Conservation (phyloP, 2,329 filamentous ascomycete genomes). For the Amesomyces nigricolor region DNA sequence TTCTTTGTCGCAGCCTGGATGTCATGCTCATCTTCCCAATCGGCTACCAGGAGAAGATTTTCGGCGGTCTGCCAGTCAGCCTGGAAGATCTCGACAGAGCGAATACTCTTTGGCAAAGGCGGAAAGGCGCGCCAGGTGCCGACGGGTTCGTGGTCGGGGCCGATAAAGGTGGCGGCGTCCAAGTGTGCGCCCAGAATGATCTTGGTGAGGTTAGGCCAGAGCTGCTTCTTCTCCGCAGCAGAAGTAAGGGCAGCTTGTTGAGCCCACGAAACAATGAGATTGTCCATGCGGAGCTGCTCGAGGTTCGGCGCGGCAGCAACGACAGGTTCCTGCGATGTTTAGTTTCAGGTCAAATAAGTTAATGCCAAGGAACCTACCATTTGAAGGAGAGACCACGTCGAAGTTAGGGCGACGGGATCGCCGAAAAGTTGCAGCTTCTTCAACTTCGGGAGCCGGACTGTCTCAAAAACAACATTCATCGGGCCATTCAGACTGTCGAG, state of each 20-base stretch:
- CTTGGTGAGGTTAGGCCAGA: slow-evolving; percentile 14
- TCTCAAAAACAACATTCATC: background rate
- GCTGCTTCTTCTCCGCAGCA: background rate
- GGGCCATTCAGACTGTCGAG: background rate
- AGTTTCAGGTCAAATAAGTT: background rate
- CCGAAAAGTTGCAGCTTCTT: slow-evolving; percentile 3
- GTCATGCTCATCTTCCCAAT: background rate
- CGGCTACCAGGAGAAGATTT: slow-evolving; percentile 11
- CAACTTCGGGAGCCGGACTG: slow-evolving; percentile 1
- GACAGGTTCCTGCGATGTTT: slow-evolving; percentile 5
- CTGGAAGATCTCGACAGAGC: slow-evolving; percentile 15
- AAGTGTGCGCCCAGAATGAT: slow-evolving; percentile 12
- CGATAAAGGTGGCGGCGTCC: background rate
- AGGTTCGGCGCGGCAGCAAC: slow-evolving; percentile 17
- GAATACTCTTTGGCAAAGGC: slow-evolving; percentile 5
- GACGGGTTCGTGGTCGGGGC: too few species aligned
- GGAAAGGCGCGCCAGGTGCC: slow-evolving; percentile 6
- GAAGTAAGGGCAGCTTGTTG: background rate
- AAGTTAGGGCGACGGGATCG: background rate
- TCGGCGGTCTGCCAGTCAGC: background rate
- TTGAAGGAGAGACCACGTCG: background rate
- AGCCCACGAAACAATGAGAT: background rate
- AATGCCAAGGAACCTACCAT: too few species aligned
- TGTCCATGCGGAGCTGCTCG: slow-evolving; percentile 17
- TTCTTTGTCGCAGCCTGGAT: background rate